Evolutionary conservation across 306 rosid species (phyloP), one percentile per base, ranked within the genome.

Genomic region (Trifolium fragiferum): DNA sequence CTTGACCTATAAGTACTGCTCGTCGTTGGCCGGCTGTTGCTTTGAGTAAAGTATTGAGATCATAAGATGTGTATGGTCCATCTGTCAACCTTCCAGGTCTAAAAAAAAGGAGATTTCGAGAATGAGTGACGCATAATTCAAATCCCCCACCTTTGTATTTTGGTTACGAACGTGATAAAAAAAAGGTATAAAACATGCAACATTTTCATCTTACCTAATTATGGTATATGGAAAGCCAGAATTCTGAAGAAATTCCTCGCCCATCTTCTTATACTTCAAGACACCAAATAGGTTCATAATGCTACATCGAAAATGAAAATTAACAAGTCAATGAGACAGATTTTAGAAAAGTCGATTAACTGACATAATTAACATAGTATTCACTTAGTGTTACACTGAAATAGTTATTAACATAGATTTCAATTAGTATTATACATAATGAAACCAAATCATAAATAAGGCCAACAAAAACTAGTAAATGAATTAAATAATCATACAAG

Each of bases 1-100:
- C 98, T 91, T 89, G 97, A 78, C 98, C 96, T 64, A 93, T 32
- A 72, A 91, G 86, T 41, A 93, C 98, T 41, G 97, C 97, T 30
- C 87, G 89, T 12, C 98, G 86, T 84, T 88, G 78, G 16, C 98
- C 98, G 18, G 97, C 96, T n/a, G 98, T 93, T 71, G 97, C 94
- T 87, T 91, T 78, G 76, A 91, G 94, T 72, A 93, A 76, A 65
- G 97, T 93, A 76, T 93, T 93, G 55, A 93, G 90, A 91, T 93
- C 98, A 80, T 93, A 93, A 1, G 97, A 91, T 61, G 98, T 93
- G 87, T 93, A 93, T 44, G 98, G 98, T 61, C 98, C 98, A 82
- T 93, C 97, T 4, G 98, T 93, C 88, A 93, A 87, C 80, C 97
- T 89, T 78, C 98, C 98, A 54, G 98, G 41, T 79, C 98, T 91